Conservation (phyloP, 2,329 filamentous ascomycete species). For the Fusarium mundagurra region DNA sequence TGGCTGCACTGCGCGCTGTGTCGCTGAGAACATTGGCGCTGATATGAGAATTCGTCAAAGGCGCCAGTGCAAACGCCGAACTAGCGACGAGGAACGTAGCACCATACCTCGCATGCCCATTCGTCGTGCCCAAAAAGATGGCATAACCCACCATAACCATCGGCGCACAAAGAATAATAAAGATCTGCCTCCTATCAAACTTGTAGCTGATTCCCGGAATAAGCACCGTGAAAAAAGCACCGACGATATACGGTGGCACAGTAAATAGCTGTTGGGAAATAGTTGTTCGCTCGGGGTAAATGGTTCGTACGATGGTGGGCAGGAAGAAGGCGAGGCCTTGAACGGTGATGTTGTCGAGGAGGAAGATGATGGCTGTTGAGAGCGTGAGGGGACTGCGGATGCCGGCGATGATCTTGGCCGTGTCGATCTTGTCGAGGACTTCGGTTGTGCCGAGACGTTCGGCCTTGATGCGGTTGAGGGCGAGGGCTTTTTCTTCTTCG, state of each 20-base stretch:
- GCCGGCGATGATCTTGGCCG: conserved; percentile 66
- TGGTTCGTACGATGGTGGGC: conserved; percentile 75
- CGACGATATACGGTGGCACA: conserved; percentile 75
- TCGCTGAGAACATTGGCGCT: conserved; percentile 78
- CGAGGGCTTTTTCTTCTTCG: conserved; percentile 69
- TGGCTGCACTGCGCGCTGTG: conserved; percentile 72
- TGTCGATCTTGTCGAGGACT: conserved; percentile 67
- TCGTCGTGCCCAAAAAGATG: conserved; percentile 71
- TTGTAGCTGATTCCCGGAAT: conserved; percentile 71
- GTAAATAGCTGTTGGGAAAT: conserved; percentile 75
- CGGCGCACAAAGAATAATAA: conserved; percentile 68
- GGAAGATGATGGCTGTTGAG: conserved; percentile 65
- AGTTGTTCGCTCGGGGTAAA: conserved; percentile 66
- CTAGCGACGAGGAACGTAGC: conserved; percentile 74
- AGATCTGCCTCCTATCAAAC: conserved; percentile 66
- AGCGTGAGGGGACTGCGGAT: conserved; percentile 69
- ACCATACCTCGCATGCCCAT: conserved; percentile 68
- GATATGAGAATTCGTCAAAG: conserved; percentile 49
- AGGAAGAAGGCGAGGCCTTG: conserved; percentile 77
- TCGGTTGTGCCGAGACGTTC: conserved; percentile 69
- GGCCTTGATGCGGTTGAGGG: conserved; percentile 66
- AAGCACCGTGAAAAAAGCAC: conserved; percentile 72
- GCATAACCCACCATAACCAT: conserved; percentile 75
- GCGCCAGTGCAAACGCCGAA: conserved; percentile 16
- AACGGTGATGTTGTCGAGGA: conserved; percentile 76